Conservation (phyloP, 306 rosid genomes). For the Vigna mungo region DNA sequence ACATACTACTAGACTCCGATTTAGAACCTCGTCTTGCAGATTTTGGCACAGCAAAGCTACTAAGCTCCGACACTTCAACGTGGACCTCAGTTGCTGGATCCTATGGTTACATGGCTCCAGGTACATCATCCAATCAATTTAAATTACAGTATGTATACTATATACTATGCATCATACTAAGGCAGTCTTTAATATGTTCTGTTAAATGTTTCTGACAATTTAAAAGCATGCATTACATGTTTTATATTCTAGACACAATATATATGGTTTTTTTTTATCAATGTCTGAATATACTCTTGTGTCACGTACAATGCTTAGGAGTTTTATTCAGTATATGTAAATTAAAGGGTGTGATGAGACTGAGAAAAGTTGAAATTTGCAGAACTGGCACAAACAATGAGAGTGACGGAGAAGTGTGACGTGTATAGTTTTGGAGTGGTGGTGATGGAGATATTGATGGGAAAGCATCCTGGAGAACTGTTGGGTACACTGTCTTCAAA, state of each 20-base stretch:
- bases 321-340: not conserved
- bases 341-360: not conserved
- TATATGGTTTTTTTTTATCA: not conserved
- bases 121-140: conserved; percentile 42
- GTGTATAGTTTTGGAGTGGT: conserved; percentile 78
- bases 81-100: conserved; percentile 76
- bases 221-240: no score
- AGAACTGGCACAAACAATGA: conserved; percentile 71
- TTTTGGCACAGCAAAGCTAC: conserved; percentile 71
- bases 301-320: not conserved
- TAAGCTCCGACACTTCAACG: conserved; percentile 51
- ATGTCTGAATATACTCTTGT: conserved; percentile 12
- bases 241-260: no score
- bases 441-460: conserved; percentile 64
- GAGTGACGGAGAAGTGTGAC: conserved; percentile 65
- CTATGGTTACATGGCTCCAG: conserved; percentile 89
- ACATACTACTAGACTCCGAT: conserved; percentile 59
- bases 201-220: no score
- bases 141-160: not conserved
- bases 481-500: conserved; percentile 40
- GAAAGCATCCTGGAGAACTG: conserved; percentile 72
- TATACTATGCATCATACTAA: not conserved
- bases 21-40: conserved; percentile 69
- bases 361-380: conserved; percentile 32
- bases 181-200: not conserved